Evolutionary conservation across 1,284 basidiomycete species (phyloP).

Genomic region (Ceratobasidium sp.): DNA sequence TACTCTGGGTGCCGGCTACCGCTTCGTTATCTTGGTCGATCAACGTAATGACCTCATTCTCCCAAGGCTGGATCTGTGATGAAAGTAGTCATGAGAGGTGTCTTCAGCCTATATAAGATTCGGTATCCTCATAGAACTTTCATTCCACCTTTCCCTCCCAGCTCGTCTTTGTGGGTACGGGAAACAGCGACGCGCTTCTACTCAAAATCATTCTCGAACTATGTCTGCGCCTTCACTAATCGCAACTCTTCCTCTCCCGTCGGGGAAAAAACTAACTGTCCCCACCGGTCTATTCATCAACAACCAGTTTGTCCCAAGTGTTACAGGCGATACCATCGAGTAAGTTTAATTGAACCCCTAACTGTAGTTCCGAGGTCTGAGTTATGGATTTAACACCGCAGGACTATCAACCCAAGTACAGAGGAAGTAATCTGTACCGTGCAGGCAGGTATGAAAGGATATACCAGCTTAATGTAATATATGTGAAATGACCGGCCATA

Average conservation of each 20-base stretch:
- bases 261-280: constrained; percentile 70
- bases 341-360: constrained; percentile 56
- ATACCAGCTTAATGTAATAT: too few relatives aligned
- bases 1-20: constrained; percentile 24
- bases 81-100: constrained; percentile 6
- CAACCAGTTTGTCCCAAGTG: constrained; percentile 78
- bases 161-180: background rate
- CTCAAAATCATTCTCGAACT: background rate
- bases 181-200: background rate
- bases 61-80: constrained; percentile 1
- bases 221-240: constrained; percentile 36
- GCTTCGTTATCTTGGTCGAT: constrained; percentile 29
- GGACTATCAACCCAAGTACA: constrained; percentile 79
- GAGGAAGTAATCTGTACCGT: constrained; percentile 78
- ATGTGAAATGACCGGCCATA: constrained; percentile 56
- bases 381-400: constrained; percentile 55
- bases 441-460: constrained; percentile 67
- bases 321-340: constrained; percentile 56
- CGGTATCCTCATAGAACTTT: background rate
- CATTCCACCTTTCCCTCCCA: background rate
- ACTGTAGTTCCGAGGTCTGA: constrained; percentile 57
- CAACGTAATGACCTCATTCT: constrained; percentile 16
- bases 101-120: constrained; percentile 17
- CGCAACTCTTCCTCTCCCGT: constrained; percentile 52
- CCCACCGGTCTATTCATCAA: constrained; percentile 93